Evolutionary conservation across 208 protist genomes (phyloP), one percentile per base, ranked within the genome.

Genomic region (Acanthamoeba healyi): DNA sequence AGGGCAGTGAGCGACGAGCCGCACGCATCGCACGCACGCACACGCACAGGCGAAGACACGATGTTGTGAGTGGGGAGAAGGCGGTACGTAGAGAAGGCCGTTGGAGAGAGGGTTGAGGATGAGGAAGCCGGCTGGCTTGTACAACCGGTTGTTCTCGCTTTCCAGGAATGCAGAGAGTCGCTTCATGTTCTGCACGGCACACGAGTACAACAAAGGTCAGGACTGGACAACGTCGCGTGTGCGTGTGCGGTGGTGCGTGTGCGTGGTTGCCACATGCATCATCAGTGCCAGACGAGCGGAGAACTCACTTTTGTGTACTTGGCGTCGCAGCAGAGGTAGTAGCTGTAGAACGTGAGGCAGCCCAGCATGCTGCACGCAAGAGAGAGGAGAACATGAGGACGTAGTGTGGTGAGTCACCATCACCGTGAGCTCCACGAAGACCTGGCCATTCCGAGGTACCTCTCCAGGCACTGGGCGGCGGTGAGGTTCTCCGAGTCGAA

Each of bases 31-130:
- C 22, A 19, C 17, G 22, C 49, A 54, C 24, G 42, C 24, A 38
- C 26, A 82, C 3, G 36, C 19, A 9, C 9, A 34, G 19, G 26
- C 1, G 26, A 12, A 22, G 65, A 32, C 0, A 51, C 17, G 46
- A 51, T 19, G 10, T 10, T 14, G n/a, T 34, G 29, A 34, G n/a
- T 36, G 61, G n/a, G n/a, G 15, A 9, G 9, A 54, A 63, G 22
- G 40, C 15, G 26, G 79, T 88, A 88, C 79, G 38, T 88, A 88
- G 79, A 88, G 79, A 15, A 88, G 49, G 46, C 79, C 79, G 34
- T 88, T 88, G 40, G 79, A 88, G 24, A 88, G 79, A 14, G 79
- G 79, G 51, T 88, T 88, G 49, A 67, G 61, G 26, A 67, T 19
- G 61, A 67, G 61, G 12, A 67, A 19, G 61, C 61, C 61, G 2